Base-by-base conservation (phyloP, 177 flowering plant genomes). In the Telopea speciosissima region DNA sequence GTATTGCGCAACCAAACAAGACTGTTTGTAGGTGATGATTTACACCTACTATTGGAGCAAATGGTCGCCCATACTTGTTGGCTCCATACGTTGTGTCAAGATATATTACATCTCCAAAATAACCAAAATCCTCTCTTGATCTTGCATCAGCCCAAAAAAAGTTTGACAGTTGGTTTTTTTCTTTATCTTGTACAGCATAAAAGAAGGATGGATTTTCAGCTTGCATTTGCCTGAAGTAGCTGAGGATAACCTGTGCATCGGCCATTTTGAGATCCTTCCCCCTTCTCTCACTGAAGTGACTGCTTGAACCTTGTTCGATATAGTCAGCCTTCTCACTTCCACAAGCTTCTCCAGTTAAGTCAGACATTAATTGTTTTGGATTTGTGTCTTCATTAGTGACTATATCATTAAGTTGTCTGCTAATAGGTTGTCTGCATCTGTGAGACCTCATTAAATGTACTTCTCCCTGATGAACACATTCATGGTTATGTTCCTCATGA, bases 11-110 rank as follows among this genome's bases (percentile, higher is more conserved):
- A 67, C 80, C 83, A 77, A 77, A 77, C 42, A 75, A 25, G 54
- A 77, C 68, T n/a, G 78, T 63, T 49, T 77, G 78, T 25, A 42
- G 66, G 56, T 80, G 83, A 72, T 80, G 78, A 68, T 80, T 80
- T 24, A 77, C 72, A 8, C 83, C 83, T 6, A 73, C 16, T 70
- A 80, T 70, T 56, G 78, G 70, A 62, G 78, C 60, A 75, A 80
- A 80, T 12, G 80, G 83, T n/a, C 80, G 24, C 5, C 74, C 73
- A 62, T 36, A 74, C 59, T 42, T 68, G 70, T 63, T 74, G 14
- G 73, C 36, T 45, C 71, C 74, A 22, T 69, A 77, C 17, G 67
- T 77, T 21, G 78, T 75, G 62, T 80, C 80, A 63, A 80, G 73
- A 45, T 44, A 72, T 21, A 80, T 59, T 8, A 74, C 78, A 74